These are phyloP conservation scores for Nicotiana tabacum DNA, from an alignment of 257 asterid genomes.

Conservation along the genomic window DNA sequence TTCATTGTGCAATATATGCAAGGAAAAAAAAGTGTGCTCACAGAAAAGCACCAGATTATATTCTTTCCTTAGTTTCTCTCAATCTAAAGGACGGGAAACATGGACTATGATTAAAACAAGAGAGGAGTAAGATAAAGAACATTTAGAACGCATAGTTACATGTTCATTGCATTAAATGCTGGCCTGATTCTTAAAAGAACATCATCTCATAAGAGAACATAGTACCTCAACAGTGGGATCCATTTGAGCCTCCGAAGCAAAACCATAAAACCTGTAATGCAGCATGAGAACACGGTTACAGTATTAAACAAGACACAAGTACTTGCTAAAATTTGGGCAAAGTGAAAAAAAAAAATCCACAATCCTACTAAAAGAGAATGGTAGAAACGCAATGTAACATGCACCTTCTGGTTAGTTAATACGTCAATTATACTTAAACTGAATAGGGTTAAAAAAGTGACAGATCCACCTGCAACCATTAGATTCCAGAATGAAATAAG, in stretches of 20 bases:
- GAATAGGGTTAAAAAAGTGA: not conserved
- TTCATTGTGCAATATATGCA: slow-evolving; percentile 11
- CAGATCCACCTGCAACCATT: not conserved
- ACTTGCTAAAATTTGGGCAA: not conserved
- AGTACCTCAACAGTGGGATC: slow-evolving; percentile 90
- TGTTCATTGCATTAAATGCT: not conserved
- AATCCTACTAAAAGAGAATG: not conserved
- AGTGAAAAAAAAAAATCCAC: not conserved
- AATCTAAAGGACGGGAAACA: not conserved
- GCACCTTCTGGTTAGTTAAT: not conserved
- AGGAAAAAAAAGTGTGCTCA: not conserved
- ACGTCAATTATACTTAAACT: not conserved
- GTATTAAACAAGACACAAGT: not conserved
- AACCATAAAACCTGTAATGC: slow-evolving; percentile 72
- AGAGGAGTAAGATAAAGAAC: not conserved
- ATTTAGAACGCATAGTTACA: not conserved
- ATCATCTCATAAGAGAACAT: slow-evolving; percentile 7
- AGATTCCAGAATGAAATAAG: not conserved
- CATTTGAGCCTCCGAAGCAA: slow-evolving; percentile 95
- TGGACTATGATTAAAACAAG: not conserved
- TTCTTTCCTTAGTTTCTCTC: not conserved
- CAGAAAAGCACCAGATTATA: slow-evolving; percentile 5
- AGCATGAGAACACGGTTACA: slow-evolving; percentile 9
- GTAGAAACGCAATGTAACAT: not conserved
- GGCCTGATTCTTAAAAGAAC: not conserved